Evolutionary conservation across 805 yeast species (phyloP), one percentile per base, ranked within the genome.

Genomic region (Nematodospora valgi): DNA sequence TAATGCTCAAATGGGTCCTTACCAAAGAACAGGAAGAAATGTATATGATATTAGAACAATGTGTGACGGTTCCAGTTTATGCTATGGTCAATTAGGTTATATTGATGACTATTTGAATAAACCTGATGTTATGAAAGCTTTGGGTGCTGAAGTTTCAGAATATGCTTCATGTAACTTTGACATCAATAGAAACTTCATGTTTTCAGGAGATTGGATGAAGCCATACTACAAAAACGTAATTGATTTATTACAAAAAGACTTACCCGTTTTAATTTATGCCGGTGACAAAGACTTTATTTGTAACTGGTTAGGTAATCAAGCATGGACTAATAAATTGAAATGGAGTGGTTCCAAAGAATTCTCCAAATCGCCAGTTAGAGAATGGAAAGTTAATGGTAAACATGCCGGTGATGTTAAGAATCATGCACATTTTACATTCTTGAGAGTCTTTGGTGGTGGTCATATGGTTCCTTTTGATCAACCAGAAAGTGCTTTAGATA

Each of bases 381-480:
- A 65, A 28, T 79, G 75, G 77, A 51, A 40, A 22, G 66, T 62
- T 18, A 60, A 56, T 36, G 58, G 55, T 46, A 47, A 46, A 35
- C 45, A 48, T 26, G 74, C 78, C 28, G 97, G 97, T 44, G 78
- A 82, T 48, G 82, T 80, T 17, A 87, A 86, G 70, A 81, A 76
- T 52, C 74, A 68, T 46, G 79, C 81, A 34, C 72, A 77, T 44
- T 78, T 89, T 48, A 84, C 95, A 5, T 89, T 82, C 69, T 70
- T 86, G 62, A 76, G 96, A 60, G 78, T 88, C 6, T 88, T 71
- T 52, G 93, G 78, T 40, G 97, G 91, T 37, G 97, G 97, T 17
- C 97, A 89, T 64, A 88, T 89, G 96, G 95, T 86, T 44, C 96
- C 97, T 15, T 82, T 68, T 52, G 88, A 89, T 61, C 93, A 84